These are phyloP conservation scores for Picea glauca DNA, from an alignment of 75 land plant species.

Conservation along the genomic window DNA sequence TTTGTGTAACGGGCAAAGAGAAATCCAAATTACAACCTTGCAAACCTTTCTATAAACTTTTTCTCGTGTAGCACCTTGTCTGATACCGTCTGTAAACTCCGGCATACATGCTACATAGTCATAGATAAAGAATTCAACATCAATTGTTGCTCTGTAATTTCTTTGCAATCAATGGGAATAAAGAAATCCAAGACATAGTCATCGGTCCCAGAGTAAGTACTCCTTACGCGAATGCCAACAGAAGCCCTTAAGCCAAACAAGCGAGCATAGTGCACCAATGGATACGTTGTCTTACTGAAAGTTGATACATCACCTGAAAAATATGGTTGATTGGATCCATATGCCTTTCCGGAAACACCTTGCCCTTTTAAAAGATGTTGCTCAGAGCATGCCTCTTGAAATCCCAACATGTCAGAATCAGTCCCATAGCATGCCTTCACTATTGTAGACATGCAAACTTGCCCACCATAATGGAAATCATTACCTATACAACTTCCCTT, in stretches of 20 bases:
- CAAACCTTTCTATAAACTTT: constrained; percentile 6
- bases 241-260: constrained; percentile 67
- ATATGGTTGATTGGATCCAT: constrained; percentile 70
- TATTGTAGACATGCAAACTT: constrained; percentile 53
- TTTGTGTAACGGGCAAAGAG: too few relatives aligned
- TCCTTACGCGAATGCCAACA: constrained; percentile 90
- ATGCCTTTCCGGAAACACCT: constrained; percentile 81
- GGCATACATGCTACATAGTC: constrained; percentile 62
- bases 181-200: constrained; percentile 92
- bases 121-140: constrained; percentile 67
- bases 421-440: constrained; percentile 61
- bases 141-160: constrained; percentile 50
- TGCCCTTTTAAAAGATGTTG: constrained; percentile 74
- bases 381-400: constrained; percentile 86
- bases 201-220: constrained; percentile 49
- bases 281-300: constrained; percentile 68
- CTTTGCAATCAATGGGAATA: constrained; percentile 58
- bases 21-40: too few relatives aligned
- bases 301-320: constrained; percentile 59
- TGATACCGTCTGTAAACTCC: constrained; percentile 67
- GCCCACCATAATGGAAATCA: constrained; percentile 22
- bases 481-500: constrained; percentile 37
- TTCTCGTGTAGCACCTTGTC: constrained; percentile 63
- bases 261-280: constrained; percentile 81
- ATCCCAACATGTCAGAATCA: constrained; percentile 47